phyloP scores from a whole-genome alignment of 129 eudicot species.

The Lactuca sativa region DNA sequence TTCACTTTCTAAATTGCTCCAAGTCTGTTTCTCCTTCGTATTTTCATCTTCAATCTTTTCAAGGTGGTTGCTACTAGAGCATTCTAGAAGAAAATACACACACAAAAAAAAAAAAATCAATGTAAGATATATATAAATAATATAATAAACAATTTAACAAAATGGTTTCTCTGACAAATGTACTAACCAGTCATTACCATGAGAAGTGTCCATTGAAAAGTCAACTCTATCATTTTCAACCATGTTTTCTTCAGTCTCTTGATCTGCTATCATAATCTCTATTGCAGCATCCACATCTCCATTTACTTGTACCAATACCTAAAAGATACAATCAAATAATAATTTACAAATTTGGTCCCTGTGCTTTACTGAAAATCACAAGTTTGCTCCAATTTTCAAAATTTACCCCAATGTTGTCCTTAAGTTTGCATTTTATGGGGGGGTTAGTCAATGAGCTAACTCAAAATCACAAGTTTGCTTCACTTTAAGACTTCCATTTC shows the following conservation, averaged over 20 bases:
- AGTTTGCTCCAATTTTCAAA: too few species aligned
- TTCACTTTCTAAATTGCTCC: conserved; percentile 35
- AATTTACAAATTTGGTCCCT: not conserved
- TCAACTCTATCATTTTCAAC: conserved; percentile 34
- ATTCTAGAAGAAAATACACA: conserved; percentile 19
- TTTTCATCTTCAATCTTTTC: conserved; percentile 32
- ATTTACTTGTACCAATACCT: conserved; percentile 66
- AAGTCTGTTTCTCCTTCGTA: conserved; percentile 28
- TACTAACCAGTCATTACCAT: conserved; percentile 62
- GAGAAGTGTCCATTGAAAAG: conserved; percentile 35
- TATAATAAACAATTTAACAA: not conserved
- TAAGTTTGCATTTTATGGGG: too few species aligned
- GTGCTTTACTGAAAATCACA: conserved; percentile 2
- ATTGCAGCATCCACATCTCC: conserved; percentile 88
- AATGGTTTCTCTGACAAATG: conserved; percentile 20
- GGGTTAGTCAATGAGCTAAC: too few species aligned
- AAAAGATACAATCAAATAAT: conserved; percentile 6
- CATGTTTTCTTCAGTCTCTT: conserved; percentile 45
- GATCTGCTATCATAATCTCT: conserved; percentile 76
- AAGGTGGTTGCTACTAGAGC: conserved; percentile 38
- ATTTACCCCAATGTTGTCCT: too few species aligned
- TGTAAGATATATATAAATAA: not conserved
- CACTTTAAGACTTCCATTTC: too few species aligned
- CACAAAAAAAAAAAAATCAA: conserved; percentile 7
- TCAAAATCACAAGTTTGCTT: too few species aligned